Evolutionary conservation across 306 rosid species (phyloP), one percentile per base, ranked within the genome.

Genomic region (Cucurbita moschata): DNA sequence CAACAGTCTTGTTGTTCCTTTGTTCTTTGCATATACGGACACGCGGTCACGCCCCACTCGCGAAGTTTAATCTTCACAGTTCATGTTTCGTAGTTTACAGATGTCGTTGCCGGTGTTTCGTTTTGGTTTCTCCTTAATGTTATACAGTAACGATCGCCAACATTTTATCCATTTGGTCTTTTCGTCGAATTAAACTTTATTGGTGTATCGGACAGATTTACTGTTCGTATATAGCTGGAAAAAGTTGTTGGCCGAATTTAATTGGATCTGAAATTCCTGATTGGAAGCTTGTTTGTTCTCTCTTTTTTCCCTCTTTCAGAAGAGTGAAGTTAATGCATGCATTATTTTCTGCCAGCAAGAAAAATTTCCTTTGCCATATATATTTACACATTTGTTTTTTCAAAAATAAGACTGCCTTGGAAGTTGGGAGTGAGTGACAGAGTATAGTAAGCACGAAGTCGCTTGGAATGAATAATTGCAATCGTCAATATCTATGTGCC

Each of bases 231-330:
- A 67, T 69, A 46, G 73, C 56, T 69, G 73, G 56, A 49, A 46
- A 69, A 46, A 69, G 73, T 69, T 26, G 73, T 44, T 47, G 53
- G 55, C 57, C 9, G 57, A 69, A 23, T 69, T 69, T 49, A 69
- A 47, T 69, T 69, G 73, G 73, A 69, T 69, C 39, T 13, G 40
- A 69, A 44, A 44, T 69, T 47, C 43, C 57, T 14, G 57, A 69
- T 69, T 69, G 56, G 73, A 69, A 69, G 73, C 58, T 69, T 49
- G 10, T 19, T 49, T 69, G 40, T 26, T 46, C 57, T 47, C 12
- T 56, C 55, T 44, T 67, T 46, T 15, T 14, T 13, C 18, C 72
- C 15, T 66, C 26, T 19, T 30, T 30, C 13, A 44, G 51, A 67
- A 67, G 55, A 46, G 55, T 46, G 23, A 67, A 43, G 53, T 66